phyloP scores from a whole-genome alignment of 2,329 filamentous ascomycete species.

The Delphinella strobiligena region DNA sequence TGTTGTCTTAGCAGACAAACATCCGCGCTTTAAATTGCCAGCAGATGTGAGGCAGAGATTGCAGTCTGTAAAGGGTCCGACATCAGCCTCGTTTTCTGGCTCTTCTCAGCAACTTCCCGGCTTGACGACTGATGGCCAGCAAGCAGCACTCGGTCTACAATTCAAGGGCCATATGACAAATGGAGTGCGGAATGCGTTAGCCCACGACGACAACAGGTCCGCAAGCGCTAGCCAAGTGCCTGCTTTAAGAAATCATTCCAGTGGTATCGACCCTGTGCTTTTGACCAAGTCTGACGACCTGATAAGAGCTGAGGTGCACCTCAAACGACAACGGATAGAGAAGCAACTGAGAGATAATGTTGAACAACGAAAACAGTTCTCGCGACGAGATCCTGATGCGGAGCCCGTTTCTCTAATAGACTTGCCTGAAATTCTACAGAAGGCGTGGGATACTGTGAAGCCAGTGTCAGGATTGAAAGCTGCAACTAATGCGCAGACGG shows the following conservation, averaged over 20 bases:
- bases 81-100: background rate
- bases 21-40: slow-evolving; percentile 49
- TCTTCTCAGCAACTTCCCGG: slow-evolving; percentile 3
- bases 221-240: background rate
- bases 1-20: slow-evolving; percentile 64
- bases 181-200: background rate
- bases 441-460: slow-evolving; percentile 63
- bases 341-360: slow-evolving; percentile 63
- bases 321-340: slow-evolving; percentile 74
- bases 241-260: background rate
- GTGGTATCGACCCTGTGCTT: slow-evolving; percentile 67
- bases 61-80: background rate
- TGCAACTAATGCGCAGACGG: slow-evolving; percentile 46
- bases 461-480: slow-evolving; percentile 47
- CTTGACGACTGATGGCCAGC: slow-evolving; percentile 2
- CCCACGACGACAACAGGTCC: background rate
- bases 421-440: slow-evolving; percentile 29
- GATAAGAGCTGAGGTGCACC: slow-evolving; percentile 66
- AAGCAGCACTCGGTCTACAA: no score
- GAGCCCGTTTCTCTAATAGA: slow-evolving; percentile 33
- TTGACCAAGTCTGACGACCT: slow-evolving; percentile 78
- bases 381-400: slow-evolving; percentile 37
- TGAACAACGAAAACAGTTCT: slow-evolving; percentile 45
- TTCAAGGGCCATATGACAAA: background rate
- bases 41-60: slow-evolving; percentile 35